These are phyloP conservation scores for Plicaturopsis crispa DNA, from an alignment of 768 basidiomycete genomes.

Conservation along the genomic window DNA sequence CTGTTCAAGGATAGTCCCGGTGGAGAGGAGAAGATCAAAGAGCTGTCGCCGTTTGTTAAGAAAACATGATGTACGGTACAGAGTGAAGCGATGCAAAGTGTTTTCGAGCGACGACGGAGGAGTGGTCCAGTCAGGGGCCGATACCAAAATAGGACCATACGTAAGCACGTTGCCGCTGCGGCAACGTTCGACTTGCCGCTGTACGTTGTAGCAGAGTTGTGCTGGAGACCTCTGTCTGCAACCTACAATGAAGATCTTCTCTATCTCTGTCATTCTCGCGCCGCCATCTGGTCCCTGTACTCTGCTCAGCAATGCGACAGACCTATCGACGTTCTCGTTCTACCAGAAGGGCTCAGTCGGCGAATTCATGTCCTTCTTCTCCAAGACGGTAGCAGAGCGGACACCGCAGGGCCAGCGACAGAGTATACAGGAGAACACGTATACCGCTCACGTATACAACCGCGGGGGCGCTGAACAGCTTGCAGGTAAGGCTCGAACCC, in stretches of 20 bases:
- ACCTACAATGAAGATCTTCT: constrained; percentile 76
- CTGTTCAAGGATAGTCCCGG: constrained; percentile 24
- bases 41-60: constrained; percentile 3
- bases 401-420: constrained; percentile 85
- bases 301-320: constrained; percentile 60
- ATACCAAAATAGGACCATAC: too few relatives aligned
- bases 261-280: constrained; percentile 66
- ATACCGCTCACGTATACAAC: constrained; percentile 92
- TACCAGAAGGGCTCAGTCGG: constrained; percentile 82
- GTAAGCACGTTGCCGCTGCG: too few relatives aligned
- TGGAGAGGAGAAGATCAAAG: constrained; percentile 13
- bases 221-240: background rate
- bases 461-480: constrained; percentile 80
- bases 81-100: too few relatives aligned
- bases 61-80: background rate
- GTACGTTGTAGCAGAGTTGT: too few relatives aligned
- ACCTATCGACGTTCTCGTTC: constrained; percentile 89
- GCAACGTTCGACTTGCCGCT: background rate
- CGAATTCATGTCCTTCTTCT: constrained; percentile 93
- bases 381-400: constrained; percentile 85
- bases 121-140: too few relatives aligned
- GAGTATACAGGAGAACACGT: constrained; percentile 89
- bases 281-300: constrained; percentile 58
- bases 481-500: constrained; percentile 48
- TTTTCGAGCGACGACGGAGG: too few relatives aligned